These are phyloP conservation scores for Periconia sp. DNA, from an alignment of 2,329 filamentous ascomycete genomes.

Conservation along the genomic window DNA sequence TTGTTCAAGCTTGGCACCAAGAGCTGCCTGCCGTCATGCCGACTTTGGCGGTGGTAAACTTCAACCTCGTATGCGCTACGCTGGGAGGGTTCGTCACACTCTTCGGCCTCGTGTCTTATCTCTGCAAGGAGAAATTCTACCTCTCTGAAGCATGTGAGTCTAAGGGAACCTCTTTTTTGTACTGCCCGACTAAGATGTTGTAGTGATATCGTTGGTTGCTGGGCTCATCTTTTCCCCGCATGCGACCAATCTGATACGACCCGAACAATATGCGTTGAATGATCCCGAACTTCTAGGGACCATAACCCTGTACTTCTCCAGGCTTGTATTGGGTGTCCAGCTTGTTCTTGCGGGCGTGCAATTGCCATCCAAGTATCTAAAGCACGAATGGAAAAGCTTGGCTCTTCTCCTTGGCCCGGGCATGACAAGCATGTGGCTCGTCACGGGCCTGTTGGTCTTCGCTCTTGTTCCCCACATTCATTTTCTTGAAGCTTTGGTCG, in stretches of 20 bases:
- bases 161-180: not conserved
- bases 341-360: slow-evolving; percentile 87
- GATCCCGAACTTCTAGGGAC: slow-evolving; percentile 62
- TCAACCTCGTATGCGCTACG: slow-evolving; percentile 80
- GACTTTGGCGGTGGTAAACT: slow-evolving; percentile 68
- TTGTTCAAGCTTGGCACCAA: not conserved
- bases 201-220: slow-evolving; percentile 80
- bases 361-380: slow-evolving; percentile 78
- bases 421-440: slow-evolving; percentile 86
- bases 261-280: slow-evolving; percentile 68
- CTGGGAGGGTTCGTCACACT: slow-evolving; percentile 85
- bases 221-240: slow-evolving; percentile 79
- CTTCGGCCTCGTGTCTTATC: slow-evolving; percentile 88
- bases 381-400: slow-evolving; percentile 76
- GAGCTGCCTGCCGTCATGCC: slow-evolving; percentile 50
- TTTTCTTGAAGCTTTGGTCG: slow-evolving; percentile 76
- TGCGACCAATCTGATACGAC: slow-evolving; percentile 74
- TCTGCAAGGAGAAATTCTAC: slow-evolving; percentile 88
- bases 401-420: slow-evolving; percentile 76
- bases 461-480: slow-evolving; percentile 69
- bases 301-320: slow-evolving; percentile 81
- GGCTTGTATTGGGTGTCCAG: slow-evolving; percentile 87
- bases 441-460: slow-evolving; percentile 78
- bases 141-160: slow-evolving; percentile 82
- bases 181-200: slow-evolving; percentile 9